Evolutionary conservation across 2,329 filamentous ascomycete genomes (phyloP).

Genomic region (Calonectria fujianensis): DNA sequence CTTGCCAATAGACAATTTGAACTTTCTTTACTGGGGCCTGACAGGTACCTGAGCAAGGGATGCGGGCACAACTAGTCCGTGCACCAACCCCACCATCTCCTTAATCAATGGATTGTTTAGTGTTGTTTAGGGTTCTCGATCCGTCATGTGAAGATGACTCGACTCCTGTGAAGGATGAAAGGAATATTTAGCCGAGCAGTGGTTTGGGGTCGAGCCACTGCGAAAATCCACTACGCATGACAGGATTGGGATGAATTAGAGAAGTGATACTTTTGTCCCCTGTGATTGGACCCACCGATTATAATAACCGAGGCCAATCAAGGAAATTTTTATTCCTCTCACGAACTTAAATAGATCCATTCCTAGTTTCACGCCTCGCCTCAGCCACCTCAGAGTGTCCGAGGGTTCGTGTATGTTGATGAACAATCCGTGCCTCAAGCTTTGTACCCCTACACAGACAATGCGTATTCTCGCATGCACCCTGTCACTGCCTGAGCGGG

Average conservation of each 20-base stretch:
- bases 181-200: not conserved
- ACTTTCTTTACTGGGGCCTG: not conserved
- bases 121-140: not conserved
- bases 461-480: not conserved
- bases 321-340: not conserved
- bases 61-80: not conserved
- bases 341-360: not conserved
- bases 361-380: not conserved
- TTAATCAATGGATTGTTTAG: not conserved
- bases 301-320: not conserved
- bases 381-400: not conserved
- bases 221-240: not conserved
- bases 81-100: not conserved
- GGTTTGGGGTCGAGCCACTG: not conserved
- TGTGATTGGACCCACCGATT: not conserved
- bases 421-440: not conserved
- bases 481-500: not conserved
- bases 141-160: not conserved
- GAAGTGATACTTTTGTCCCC: not conserved
- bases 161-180: not conserved
- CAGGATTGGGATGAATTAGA: not conserved
- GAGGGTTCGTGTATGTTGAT: not conserved
- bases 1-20: not conserved
- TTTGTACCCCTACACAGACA: not conserved
- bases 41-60: not conserved